Percentiles rank a stretch among this genome's conserved stretches.
Conservation (phyloP, 352 stramenopile genomes). For the Globisporangium paroecandrum region DNA sequence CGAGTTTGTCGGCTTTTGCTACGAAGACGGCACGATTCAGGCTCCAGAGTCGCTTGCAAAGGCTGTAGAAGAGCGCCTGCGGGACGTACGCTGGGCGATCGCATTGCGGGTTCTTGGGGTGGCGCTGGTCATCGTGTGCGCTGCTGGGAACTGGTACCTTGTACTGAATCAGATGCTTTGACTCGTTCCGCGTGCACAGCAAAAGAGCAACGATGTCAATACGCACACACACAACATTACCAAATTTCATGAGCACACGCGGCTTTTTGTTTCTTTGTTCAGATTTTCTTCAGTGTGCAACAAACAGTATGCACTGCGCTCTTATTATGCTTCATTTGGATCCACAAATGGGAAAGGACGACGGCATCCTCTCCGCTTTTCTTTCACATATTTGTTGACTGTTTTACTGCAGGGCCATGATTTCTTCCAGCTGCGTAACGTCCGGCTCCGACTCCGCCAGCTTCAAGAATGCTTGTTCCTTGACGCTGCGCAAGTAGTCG, state of each 20-base stretch:
- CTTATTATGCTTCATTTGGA: not conserved
- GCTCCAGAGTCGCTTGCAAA: constrained; percentile 26
- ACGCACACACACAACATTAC: not conserved
- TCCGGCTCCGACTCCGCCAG: constrained; percentile 9
- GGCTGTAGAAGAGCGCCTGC: constrained; percentile 37
- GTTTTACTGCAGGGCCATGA: constrained; percentile 33
- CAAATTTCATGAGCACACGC: not conserved
- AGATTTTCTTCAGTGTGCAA: not conserved
- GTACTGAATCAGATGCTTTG: constrained; percentile 8
- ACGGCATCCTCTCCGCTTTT: constrained; percentile 5
- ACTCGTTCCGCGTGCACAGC: not conserved
- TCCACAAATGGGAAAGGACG: not conserved
- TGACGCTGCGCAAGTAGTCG: constrained; percentile 14
- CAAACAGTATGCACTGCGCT: not conserved
- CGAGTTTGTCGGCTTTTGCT: constrained; percentile 53
- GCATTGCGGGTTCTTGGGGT: constrained; percentile 31
- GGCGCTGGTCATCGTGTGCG: constrained; percentile 16
- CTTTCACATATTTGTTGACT: constrained; percentile 3
- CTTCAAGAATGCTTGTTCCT: constrained; percentile 21
- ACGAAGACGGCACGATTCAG: constrained; percentile 43
- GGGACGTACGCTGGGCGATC: constrained; percentile 42
- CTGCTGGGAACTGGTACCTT: constrained; percentile 9
- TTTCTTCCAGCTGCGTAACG: constrained; percentile 30
- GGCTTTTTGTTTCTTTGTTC: not conserved
- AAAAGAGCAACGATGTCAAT: not conserved